Conservation (phyloP, 2,329 filamentous ascomycete genomes). For the Aspergillaceae sp. region DNA sequence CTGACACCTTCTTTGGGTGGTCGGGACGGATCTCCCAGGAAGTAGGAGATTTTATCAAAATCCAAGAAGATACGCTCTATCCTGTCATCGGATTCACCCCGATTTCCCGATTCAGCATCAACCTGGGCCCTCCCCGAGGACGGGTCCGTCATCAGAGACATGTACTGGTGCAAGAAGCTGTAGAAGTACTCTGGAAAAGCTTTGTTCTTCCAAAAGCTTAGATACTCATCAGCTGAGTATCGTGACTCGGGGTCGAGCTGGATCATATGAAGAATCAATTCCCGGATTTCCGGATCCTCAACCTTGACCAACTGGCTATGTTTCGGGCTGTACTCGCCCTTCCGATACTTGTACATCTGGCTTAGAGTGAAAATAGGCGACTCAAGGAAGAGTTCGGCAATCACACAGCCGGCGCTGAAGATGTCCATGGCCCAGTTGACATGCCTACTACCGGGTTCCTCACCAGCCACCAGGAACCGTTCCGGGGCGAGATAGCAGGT, state of each 20-base stretch:
- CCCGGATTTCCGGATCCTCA: slow-evolving; percentile 74
- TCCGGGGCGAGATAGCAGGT: slow-evolving; percentile 96
- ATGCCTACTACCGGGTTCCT: slow-evolving; percentile 54
- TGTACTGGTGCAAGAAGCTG: slow-evolving; percentile 93
- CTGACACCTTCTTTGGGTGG: slow-evolving; percentile 28
- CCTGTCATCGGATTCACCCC: slow-evolving; percentile 82
- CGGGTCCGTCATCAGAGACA: slow-evolving; percentile 89
- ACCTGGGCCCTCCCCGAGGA: slow-evolving; percentile 67
- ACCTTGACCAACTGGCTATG: slow-evolving; percentile 76
- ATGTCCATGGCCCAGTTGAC: slow-evolving; percentile 96
- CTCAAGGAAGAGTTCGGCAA: slow-evolving; percentile 92
- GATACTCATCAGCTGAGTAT: slow-evolving; percentile 87
- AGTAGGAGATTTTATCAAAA: slow-evolving; percentile 96
- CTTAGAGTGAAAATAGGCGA: slow-evolving; percentile 95
- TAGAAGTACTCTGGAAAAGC: slow-evolving; percentile 97
- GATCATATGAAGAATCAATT: slow-evolving; percentile 93
- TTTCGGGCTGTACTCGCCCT: slow-evolving; percentile 83
- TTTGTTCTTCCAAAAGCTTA: slow-evolving; percentile 84
- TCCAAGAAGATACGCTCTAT: slow-evolving; percentile 90
- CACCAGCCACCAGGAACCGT: slow-evolving; percentile 67
- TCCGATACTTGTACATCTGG: slow-evolving; percentile 88
- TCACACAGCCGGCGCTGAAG: slow-evolving; percentile 93
- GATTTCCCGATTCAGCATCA: slow-evolving; percentile 59
- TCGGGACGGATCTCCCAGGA: slow-evolving; percentile 65
- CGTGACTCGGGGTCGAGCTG: slow-evolving; percentile 84